Conservation (phyloP, 257 asterid genomes). For the Capsicum rhomboideum region DNA sequence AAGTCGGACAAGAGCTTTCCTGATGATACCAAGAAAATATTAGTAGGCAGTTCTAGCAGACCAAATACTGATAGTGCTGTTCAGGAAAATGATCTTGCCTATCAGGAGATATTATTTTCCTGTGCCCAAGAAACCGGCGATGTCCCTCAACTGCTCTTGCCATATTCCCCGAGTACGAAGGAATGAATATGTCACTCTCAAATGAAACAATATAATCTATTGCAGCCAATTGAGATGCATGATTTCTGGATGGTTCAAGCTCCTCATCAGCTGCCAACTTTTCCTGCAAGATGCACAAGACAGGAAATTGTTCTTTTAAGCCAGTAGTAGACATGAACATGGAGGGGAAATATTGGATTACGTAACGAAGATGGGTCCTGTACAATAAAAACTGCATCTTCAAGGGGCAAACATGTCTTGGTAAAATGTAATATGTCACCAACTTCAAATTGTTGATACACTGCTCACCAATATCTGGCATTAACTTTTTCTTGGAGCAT, state of each 20-base stretch:
- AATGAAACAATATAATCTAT: conserved; percentile 87
- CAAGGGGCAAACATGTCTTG: neutral
- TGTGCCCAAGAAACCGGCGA: conserved; percentile 86
- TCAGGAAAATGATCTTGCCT: conserved; percentile 32
- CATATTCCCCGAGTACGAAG: conserved; percentile 90
- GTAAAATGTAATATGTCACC: neutral
- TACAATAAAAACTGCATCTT: neutral
- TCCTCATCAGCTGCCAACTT: conserved; percentile 70
- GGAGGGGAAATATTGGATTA: neutral
- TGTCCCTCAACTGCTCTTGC: conserved; percentile 97
- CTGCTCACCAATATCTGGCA: too few species aligned
- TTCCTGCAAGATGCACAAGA: conserved; percentile 38
- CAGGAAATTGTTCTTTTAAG: conserved; percentile 1
- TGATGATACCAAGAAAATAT: conserved; percentile 6
- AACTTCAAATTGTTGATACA: too few species aligned
- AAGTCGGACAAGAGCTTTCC: conserved; percentile 80
- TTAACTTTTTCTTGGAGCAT: too few species aligned
- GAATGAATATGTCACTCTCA: conserved; percentile 88
- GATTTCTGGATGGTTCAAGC: conserved; percentile 67
- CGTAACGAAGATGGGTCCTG: neutral
- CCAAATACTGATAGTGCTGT: neutral
- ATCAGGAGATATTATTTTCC: conserved; percentile 81
- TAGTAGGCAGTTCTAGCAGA: neutral
- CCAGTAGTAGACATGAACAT: neutral
- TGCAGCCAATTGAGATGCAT: conserved; percentile 96